A percentile compares a stretch with the other conserved stretches of the same genome.
Evolutionary conservation across 768 basidiomycete species (phyloP).

Genomic region (Suillus paluster): DNA sequence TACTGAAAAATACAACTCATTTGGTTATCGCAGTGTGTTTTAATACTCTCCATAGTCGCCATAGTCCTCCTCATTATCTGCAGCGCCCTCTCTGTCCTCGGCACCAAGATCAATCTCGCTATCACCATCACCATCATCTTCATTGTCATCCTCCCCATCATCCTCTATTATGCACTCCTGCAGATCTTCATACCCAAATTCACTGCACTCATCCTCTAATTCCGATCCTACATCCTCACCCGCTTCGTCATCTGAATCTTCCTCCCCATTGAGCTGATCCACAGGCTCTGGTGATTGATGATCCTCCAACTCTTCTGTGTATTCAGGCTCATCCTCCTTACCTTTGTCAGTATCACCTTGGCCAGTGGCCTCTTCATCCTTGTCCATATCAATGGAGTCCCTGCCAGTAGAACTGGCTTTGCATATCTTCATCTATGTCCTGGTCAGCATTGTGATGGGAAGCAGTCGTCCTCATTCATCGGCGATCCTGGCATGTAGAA

Average conservation of each 20-base stretch:
- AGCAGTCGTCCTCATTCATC: background rate
- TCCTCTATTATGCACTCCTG: background rate
- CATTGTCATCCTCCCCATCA: background rate
- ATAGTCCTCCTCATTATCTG: constrained; percentile 4
- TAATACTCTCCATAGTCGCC: background rate
- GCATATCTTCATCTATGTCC: background rate
- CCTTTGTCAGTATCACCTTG: background rate
- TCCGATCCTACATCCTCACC: background rate
- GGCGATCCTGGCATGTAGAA: background rate
- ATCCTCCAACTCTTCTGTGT: background rate
- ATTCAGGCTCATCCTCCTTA: background rate
- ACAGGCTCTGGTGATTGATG: background rate
- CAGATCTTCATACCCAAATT: background rate
- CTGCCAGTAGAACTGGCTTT: background rate
- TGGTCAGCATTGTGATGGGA: background rate
- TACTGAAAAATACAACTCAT: too few species aligned
- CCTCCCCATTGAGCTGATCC: background rate
- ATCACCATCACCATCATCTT: background rate
- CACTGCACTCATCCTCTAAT: background rate
- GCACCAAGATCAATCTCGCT: background rate
- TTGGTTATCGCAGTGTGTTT: too few species aligned
- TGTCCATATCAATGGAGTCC: background rate
- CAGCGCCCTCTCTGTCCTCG: background rate
- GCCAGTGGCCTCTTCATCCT: background rate
- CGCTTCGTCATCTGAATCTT: background rate